Conservation (phyloP, 2,329 filamentous ascomycete species). For the Aspergillus cejpii region DNA sequence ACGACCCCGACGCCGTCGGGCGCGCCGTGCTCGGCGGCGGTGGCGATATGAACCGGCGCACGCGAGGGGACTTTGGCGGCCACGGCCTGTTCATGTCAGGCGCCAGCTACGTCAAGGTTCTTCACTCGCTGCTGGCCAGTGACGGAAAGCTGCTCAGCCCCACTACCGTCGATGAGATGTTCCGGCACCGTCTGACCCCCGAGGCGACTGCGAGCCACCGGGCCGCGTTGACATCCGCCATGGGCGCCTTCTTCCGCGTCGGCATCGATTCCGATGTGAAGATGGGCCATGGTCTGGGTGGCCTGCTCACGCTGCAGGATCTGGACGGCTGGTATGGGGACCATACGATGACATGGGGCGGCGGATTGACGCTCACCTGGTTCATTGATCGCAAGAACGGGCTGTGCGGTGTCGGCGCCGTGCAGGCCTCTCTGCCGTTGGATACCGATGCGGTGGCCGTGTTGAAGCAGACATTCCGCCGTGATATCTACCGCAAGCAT, state of each 20-base stretch:
- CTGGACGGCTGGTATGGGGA: slow-evolving; percentile 42
- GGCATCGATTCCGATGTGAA: slow-evolving; percentile 29
- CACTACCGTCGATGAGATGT: slow-evolving; percentile 24
- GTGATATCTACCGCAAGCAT: slow-evolving; percentile 40
- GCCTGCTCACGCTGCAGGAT: slow-evolving; percentile 39
- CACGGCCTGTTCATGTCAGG: slow-evolving; percentile 38
- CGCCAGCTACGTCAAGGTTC: slow-evolving; percentile 26
- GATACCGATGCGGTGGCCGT: slow-evolving; percentile 19
- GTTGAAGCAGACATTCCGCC: slow-evolving; percentile 42
- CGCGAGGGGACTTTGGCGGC: slow-evolving; percentile 38
- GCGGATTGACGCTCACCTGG: slow-evolving; percentile 44
- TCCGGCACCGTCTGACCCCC: slow-evolving; percentile 22
- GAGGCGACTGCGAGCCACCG: slow-evolving; percentile 24
- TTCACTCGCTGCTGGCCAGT: slow-evolving; percentile 26
- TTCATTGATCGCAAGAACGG: slow-evolving; percentile 47
- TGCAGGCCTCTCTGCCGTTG: slow-evolving; percentile 38
- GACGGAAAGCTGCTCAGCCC: slow-evolving; percentile 27
- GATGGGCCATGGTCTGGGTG: slow-evolving; percentile 40
- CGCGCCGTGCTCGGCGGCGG: slow-evolving; percentile 32
- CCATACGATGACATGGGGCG: slow-evolving; percentile 44
- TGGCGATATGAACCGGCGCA: slow-evolving; percentile 28
- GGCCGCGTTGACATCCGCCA: slow-evolving; percentile 26
- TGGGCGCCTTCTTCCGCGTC: slow-evolving; percentile 35
- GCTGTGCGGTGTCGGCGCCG: slow-evolving; percentile 40
- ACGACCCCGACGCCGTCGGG: slow-evolving; percentile 35